These are phyloP conservation scores for Termitomyces heimii DNA, from an alignment of 768 basidiomycete species.

Conservation along the genomic window DNA sequence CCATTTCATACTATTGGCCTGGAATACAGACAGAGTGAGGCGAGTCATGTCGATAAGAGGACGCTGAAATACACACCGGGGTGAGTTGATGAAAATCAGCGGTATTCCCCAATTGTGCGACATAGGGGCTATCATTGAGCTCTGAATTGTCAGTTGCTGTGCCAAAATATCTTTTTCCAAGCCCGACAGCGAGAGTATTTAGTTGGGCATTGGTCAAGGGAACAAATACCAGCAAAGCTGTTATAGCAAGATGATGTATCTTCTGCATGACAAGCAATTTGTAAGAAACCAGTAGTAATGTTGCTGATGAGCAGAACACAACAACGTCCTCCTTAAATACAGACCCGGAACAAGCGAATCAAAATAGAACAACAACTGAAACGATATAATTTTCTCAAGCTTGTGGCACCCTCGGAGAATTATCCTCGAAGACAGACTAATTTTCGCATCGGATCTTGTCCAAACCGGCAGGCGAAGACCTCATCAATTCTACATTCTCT, in stretches of 20 bases:
- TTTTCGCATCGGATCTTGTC: neutral
- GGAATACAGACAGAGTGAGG: neutral
- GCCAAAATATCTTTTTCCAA: slow-evolving; percentile 45
- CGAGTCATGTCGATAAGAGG: neutral
- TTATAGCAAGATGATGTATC: neutral
- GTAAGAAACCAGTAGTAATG: neutral
- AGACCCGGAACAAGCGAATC: neutral
- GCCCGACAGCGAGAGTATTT: slow-evolving; percentile 30
- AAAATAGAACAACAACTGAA: neutral
- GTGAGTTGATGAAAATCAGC: slow-evolving; percentile 42
- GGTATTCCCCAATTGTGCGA: slow-evolving; percentile 30
- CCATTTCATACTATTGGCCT: slow-evolving; percentile 59
- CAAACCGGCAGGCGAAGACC: neutral
- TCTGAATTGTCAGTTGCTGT: slow-evolving; percentile 45
- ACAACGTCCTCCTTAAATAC: neutral
- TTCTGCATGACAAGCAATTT: neutral
- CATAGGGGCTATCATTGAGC: slow-evolving; percentile 36
- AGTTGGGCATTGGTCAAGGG: neutral
- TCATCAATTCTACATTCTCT: no score
- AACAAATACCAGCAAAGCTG: neutral
- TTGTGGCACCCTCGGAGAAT: slow-evolving; percentile 1
- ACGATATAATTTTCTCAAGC: slow-evolving; percentile 2
- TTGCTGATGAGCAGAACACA: neutral
- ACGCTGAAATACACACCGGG: slow-evolving; percentile 23
- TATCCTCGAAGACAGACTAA: neutral